Evolutionary conservation across 2,329 filamentous ascomycete species (phyloP), one percentile per base, ranked within the genome.

Genomic region (Fusarium lyarnte): DNA sequence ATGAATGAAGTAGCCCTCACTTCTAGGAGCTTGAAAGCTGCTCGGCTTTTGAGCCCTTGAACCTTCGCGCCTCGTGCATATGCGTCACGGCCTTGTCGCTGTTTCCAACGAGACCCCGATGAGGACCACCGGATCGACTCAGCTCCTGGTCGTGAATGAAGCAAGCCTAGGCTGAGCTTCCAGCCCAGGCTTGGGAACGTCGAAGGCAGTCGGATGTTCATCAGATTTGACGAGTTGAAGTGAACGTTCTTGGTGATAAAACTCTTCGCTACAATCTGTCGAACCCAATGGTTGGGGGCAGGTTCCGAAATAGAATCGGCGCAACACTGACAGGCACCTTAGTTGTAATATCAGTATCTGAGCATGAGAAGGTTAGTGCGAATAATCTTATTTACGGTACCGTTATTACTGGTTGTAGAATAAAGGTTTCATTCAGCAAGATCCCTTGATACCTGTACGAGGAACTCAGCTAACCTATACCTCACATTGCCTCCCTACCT

Each of bases 1-100:
- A 12, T 19, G 10, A 12, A 12, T 23, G 13, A 16, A 23, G 16
- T 5, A 17, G 11, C 33, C 16, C 77, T 36, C 79, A 94, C 94
- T 86, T 98, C 93, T 23, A 98, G 83, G 14, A 99, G 85, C 82
- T 99, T 99, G 82, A 96, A 98, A 0, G 95, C 96, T 31, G 96
- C 96, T 70, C 96, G 90, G 77, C 94, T 97, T 82, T 95, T 98
- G 64, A 98, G 84, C 1, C 92, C 92, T 74, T 93, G 88, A 5
- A 97, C 90, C 78, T 90, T 92, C 49, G 96, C 95, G 76, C 93
- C 89, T 62, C 89, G 89, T 1, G 92, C 89, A 79, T 90, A 97
- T 23, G 82, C 83, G 83, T 99, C 96, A 43, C 83, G 87, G 42
- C 85, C 85, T 79, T 98, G 95, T 25, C 96, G 91, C 58, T 88